phyloP scores from a whole-genome alignment of 495 filamentous ascomycete genomes.

The Aspergillus asperescens region DNA sequence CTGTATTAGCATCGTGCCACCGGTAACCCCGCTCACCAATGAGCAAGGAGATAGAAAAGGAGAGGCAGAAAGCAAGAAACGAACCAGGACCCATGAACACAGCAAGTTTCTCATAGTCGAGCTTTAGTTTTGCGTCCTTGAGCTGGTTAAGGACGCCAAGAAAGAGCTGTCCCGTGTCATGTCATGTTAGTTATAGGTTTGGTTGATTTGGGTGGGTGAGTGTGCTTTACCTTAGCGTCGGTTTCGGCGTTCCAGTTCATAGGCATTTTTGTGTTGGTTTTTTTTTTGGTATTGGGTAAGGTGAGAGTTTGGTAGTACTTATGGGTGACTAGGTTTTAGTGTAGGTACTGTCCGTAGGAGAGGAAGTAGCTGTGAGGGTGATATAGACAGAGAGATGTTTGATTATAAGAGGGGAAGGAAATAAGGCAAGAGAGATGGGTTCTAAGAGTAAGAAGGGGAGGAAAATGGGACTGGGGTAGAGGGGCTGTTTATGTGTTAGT shows the following conservation, averaged over 20 bases:
- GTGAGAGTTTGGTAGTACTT: background rate
- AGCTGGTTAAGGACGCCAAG: slow-evolving; percentile 12
- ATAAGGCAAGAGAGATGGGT: background rate
- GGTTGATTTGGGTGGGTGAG: background rate
- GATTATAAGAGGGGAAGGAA: background rate
- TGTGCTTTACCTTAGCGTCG: slow-evolving; percentile 4
- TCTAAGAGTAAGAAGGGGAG: background rate
- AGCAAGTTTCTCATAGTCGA: slow-evolving; percentile 6
- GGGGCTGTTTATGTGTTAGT: background rate
- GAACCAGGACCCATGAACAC: slow-evolving; percentile 10
- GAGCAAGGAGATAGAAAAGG: background rate
- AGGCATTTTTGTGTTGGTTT: slow-evolving; percentile 1
- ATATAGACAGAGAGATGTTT: background rate
- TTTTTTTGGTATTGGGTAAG: background rate
- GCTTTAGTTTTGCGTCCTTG: slow-evolving; percentile 5
- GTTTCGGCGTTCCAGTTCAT: slow-evolving; percentile 10
- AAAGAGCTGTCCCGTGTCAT: slow-evolving; percentile 6
- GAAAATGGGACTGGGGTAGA: background rate
- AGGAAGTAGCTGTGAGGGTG: background rate
- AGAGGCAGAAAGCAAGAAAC: background rate
- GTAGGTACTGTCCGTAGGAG: background rate
- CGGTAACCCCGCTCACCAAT: no score
- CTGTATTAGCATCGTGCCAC: no score
- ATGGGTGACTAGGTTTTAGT: background rate
- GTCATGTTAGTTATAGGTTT: background rate